Evolutionary conservation across 208 protist species (phyloP), one percentile per base, ranked within the genome.

Genomic region (Spongospora subterranea): DNA sequence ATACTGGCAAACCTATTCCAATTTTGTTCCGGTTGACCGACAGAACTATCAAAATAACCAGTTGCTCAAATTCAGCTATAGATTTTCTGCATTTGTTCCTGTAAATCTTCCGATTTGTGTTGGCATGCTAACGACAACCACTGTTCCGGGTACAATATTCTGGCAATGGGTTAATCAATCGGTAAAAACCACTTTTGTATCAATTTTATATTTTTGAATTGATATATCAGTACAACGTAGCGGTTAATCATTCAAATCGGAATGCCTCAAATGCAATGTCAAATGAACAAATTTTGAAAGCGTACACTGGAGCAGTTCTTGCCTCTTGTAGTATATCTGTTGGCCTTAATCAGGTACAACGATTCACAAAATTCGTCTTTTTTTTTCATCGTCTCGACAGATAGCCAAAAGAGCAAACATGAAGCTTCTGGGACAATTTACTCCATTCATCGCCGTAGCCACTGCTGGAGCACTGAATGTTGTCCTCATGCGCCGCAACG

Each of bases 111-210:
- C 71, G 13, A 82, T 82, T 20, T 82, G 71, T 43, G 71, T 82
- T 43, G 71, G 71, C 17, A 82, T 82, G 71, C 71, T 82, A 43
- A 82, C 71, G 17, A 35, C 71, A 6, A 82, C n/a, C 71, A 82
- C 71, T 20, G n/a, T 82, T 13, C 35, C 40, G 35, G 6, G 17
- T 6, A 82, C 71, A 6, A 43, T 82, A 43, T 82, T 82, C n/a
- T 82, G 71, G 71, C 71, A 82, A 82, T 82, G 71, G 71, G n/a
- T 82, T 13, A 82, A 82, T 43, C 71, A 82, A n/a, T 82, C 71
- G 71, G 71, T 82, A 39, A 35, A 17, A 6, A n/a, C n/a, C n/a
- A 35, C n/a, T 35, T 82, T 82, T 6, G n/a, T 43, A 82, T 6
- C 50, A 6, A 29, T 6, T 60, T 29, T 60, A 29, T 29, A 24